Conservation (phyloP, 768 basidiomycete species). For the Filobasidium floriforme region DNA sequence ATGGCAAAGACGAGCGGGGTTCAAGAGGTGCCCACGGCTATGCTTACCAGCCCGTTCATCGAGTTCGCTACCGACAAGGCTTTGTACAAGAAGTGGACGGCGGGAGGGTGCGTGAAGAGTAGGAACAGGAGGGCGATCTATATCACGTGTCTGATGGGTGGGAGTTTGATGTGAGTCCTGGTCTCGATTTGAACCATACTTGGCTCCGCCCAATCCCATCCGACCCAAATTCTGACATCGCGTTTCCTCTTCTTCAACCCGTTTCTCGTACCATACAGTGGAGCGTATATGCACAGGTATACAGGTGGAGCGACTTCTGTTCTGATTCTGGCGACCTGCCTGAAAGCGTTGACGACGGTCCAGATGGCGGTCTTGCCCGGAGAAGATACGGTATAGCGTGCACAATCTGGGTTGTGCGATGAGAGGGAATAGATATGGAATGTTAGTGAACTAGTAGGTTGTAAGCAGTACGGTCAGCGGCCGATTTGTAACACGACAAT, state of each 20-base stretch:
- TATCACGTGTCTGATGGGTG: conserved; percentile 3
- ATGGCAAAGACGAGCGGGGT: conserved; percentile 16
- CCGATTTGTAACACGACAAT: too few relatives aligned
- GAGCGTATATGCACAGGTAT: conserved; percentile 10
- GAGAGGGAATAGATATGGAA: too few relatives aligned
- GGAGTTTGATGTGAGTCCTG: conserved; percentile 5
- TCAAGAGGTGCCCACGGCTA: conserved; percentile 16
- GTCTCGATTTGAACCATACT: too few relatives aligned
- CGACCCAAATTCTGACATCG: too few relatives aligned
- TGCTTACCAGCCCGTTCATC: conserved; percentile 17
- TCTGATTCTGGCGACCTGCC: not conserved
- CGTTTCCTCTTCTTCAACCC: not conserved
- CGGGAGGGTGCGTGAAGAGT: not conserved
- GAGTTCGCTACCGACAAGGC: conserved; percentile 12
- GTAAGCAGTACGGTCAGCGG: too few relatives aligned
- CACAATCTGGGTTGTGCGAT: not conserved
- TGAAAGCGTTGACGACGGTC: not conserved
- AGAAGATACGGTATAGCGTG: not conserved
- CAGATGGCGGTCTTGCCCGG: not conserved
- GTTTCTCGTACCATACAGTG: not conserved
- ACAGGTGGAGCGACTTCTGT: not conserved
- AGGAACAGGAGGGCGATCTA: conserved; percentile 18
- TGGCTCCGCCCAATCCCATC: too few relatives aligned
- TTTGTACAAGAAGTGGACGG: not conserved
- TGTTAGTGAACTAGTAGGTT: too few relatives aligned